Conservation (phyloP, 2,329 filamentous ascomycete genomes). For the Fulvia fulva region DNA sequence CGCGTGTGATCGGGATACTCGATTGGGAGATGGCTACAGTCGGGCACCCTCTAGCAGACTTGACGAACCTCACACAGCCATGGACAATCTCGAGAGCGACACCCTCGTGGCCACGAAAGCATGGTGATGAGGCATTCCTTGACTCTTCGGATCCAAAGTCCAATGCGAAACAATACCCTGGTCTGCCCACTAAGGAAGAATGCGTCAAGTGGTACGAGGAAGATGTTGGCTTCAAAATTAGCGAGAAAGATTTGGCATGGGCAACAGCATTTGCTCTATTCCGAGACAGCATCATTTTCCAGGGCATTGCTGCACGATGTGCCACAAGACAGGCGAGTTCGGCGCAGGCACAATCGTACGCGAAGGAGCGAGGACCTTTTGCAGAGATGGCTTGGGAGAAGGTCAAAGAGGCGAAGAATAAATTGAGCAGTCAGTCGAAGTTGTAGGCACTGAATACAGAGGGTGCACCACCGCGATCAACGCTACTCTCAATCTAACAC, state of each 20-base stretch:
- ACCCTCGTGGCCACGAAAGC: constrained; percentile 25
- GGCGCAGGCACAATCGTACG: constrained; percentile 71
- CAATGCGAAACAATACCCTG: constrained; percentile 42
- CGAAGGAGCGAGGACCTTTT: constrained; percentile 62
- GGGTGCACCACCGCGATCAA: neutral
- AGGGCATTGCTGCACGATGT: constrained; percentile 87
- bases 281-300: constrained; percentile 61
- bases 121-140: constrained; percentile 25
- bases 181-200: constrained; percentile 59
- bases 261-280: constrained; percentile 61
- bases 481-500: no score
- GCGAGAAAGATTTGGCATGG: constrained; percentile 57
- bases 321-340: constrained; percentile 85
- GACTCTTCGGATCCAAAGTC: constrained; percentile 14
- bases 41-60: constrained; percentile 89
- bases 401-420: constrained; percentile 48
- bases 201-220: constrained; percentile 63
- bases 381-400: constrained; percentile 74
- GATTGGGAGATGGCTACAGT: constrained; percentile 99
- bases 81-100: constrained; percentile 28
- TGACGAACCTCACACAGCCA: constrained; percentile 65
- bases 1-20: constrained; percentile 83
- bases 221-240: constrained; percentile 67
- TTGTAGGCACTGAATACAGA: constrained; percentile 11
- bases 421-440: constrained; percentile 28